Evolutionary conservation across 225 moss, liverwort and hornwort genomes (phyloP).

Genomic region (Neckera pumila): DNA sequence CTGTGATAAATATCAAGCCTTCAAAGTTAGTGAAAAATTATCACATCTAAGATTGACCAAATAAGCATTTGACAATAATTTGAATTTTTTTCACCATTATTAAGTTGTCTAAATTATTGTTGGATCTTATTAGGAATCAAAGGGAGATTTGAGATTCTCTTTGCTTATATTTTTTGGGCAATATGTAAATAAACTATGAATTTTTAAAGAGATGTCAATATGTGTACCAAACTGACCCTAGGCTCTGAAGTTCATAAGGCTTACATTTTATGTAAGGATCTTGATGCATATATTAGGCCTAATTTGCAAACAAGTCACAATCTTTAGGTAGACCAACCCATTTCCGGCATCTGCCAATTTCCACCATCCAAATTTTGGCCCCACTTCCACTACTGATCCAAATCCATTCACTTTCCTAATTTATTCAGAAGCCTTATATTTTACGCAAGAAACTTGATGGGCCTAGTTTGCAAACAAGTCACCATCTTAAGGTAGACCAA

Average conservation of each 20-base stretch:
- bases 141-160: neutral
- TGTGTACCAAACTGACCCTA: neutral
- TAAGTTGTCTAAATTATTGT: neutral
- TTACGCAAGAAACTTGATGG: no score
- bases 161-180: neutral
- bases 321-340: no score
- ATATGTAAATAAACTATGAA: neutral
- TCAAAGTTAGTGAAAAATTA: neutral
- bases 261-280: neutral
- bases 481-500: no score
- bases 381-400: no score
- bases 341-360: no score
- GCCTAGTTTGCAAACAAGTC: no score
- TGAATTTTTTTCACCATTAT: no score
- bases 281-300: neutral
- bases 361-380: no score
- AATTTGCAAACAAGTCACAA: neutral
- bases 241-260: neutral
- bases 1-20: neutral
- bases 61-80: neutral
- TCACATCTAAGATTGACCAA: neutral
- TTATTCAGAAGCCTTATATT: no score
- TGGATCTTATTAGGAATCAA: neutral
- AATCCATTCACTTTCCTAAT: no score
- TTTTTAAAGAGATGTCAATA: no score